Evolutionary conservation across 495 filamentous ascomycete genomes (phyloP), one percentile per base, ranked within the genome.

Genomic region (Pyrenula massariospora): DNA sequence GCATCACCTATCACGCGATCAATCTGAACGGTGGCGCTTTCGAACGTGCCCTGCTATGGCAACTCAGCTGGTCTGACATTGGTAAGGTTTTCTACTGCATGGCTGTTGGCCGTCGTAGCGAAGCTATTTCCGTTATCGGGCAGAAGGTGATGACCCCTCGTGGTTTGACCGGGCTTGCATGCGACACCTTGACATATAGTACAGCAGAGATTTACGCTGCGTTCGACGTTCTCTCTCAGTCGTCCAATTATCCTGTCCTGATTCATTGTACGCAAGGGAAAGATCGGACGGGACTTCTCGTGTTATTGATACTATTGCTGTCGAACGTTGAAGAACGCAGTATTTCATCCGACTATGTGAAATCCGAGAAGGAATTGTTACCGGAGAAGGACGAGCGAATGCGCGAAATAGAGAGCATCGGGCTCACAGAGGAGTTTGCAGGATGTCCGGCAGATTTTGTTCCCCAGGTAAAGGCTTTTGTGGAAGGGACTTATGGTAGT

Each of bases 241-340:
- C 70, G 3, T 57, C 60, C 2, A 68, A 74, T 15, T 84, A 84
- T 48, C 87, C 88, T 0, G 58, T 82, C 3, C 64, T 92, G 2
- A 64, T 91, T 3, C 89, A 93, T 71, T 94, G 90, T 70, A 91
- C 88, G 2, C 87, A 93, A 64, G 90, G 90, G 36, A 95, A 95
- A 63, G 90, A 94, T 64, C 80, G 88, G 0, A 93, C 89, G 0
- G 90, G 90, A 0, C 70, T 93, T 1, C 71, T 87, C 22, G 67
- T 88, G n/a, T 68, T 84, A 11, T 71, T 94, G 20, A 61, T 78
- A 0, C 67, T 91, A 1, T 64, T 91, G 24, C 66, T 86, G 1
- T 73, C 83, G 2, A 65, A 69, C 2, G 77, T 87, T 0, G 78
- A 81, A 0, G 53, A 71, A 0, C 70, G 74, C 0, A 82, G 81